A percentile compares a stretch with the other conserved stretches of the same genome.
Evolutionary conservation across 768 basidiomycete species (phyloP).

Genomic region (Auriscalpium microsporum): DNA sequence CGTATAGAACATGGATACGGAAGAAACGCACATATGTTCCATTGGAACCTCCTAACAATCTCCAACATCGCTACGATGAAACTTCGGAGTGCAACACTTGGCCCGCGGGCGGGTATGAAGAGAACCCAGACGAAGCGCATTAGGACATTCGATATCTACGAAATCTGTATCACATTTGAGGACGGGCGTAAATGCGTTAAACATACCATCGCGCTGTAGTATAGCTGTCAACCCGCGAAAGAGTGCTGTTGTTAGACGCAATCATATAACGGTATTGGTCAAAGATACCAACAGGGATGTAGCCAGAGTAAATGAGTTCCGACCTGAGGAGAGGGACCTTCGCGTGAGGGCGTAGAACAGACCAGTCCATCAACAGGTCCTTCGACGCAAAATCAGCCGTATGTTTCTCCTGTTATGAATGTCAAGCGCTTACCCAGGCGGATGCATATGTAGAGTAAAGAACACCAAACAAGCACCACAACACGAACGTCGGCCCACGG

Average conservation of each 20-base stretch:
- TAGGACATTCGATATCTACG: constrained; percentile 58
- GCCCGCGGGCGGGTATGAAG: constrained; percentile 53
- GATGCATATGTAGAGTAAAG: constrained; percentile 63
- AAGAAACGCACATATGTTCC: constrained; percentile 76
- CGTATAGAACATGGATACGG: neutral
- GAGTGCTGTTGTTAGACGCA: neutral
- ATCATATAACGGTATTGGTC: neutral
- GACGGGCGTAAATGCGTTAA: neutral
- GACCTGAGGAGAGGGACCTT: constrained; percentile 56
- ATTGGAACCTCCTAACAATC: constrained; percentile 72
- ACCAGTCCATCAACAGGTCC: constrained; percentile 94
- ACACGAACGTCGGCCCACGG: constrained; percentile 43
- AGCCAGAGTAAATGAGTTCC: constrained; percentile 65
- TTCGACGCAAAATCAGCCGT: constrained; percentile 19
- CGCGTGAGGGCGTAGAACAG: constrained; percentile 52
- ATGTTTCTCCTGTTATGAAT: neutral
- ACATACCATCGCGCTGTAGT: constrained; percentile 72
- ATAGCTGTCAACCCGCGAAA: constrained; percentile 34
- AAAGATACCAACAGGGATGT: constrained; percentile 40
- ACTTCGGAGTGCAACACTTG: constrained; percentile 43
- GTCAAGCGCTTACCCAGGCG: constrained; percentile 55
- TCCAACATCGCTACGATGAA: constrained; percentile 70
- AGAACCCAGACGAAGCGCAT: constrained; percentile 79
- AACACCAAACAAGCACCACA: constrained; percentile 61
- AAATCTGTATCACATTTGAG: neutral